These are phyloP conservation scores for Boletus insuetus DNA, from an alignment of 768 basidiomycete genomes.

Conservation along the genomic window DNA sequence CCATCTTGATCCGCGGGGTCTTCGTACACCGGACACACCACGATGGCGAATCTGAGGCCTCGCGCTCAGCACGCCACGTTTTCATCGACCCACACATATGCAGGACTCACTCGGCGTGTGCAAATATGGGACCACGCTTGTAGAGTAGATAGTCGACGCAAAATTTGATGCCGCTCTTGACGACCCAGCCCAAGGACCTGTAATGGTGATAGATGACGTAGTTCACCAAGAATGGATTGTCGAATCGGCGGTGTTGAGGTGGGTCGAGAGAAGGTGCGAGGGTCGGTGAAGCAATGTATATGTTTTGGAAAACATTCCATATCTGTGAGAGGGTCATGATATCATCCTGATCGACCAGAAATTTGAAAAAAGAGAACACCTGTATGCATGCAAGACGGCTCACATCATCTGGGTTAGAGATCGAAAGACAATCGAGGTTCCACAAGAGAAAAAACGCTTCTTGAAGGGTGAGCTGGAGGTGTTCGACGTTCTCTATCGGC, in stretches of 20 bases:
- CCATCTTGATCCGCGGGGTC: slow-evolving; percentile 66
- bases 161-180: slow-evolving; percentile 95
- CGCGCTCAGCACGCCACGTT: background rate
- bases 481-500: slow-evolving; percentile 72
- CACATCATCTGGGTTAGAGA: slow-evolving; percentile 68
- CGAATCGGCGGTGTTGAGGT: slow-evolving; percentile 50
- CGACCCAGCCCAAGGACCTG: slow-evolving; percentile 94
- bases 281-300: slow-evolving; percentile 44
- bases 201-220: slow-evolving; percentile 95
- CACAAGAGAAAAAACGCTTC: slow-evolving; percentile 90
- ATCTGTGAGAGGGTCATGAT: slow-evolving; percentile 55
- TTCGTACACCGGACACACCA: slow-evolving; percentile 90
- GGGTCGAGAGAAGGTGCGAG: slow-evolving; percentile 26
- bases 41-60: slow-evolving; percentile 72
- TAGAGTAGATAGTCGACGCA: slow-evolving; percentile 95
- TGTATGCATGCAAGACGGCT: slow-evolving; percentile 14
- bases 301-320: slow-evolving; percentile 63
- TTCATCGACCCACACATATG: no score
- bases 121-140: slow-evolving; percentile 90
- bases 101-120: slow-evolving; percentile 84
- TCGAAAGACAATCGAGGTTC: slow-evolving; percentile 77
- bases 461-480: slow-evolving; percentile 84
- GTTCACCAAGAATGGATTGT: slow-evolving; percentile 90
- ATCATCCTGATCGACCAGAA: slow-evolving; percentile 40
- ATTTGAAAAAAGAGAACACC: background rate